Evolutionary conservation across 2,329 filamentous ascomycete genomes (phyloP).

Genomic region (Neospermospora avenae): DNA sequence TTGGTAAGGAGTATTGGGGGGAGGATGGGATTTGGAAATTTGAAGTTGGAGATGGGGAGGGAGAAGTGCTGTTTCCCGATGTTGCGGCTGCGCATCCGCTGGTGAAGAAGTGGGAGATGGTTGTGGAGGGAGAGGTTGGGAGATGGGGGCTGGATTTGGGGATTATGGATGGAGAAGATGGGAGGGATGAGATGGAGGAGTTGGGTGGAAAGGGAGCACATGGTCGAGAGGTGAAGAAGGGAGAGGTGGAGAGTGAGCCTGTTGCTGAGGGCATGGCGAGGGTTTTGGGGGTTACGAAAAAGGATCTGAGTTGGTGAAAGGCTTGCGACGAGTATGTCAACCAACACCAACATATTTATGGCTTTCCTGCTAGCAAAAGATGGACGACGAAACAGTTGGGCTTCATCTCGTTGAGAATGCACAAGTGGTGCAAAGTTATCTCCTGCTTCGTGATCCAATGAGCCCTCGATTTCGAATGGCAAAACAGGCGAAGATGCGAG

Average conservation of each 20-base stretch:
- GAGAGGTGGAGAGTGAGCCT: slow-evolving; percentile 11
- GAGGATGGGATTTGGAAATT: slow-evolving; percentile 71
- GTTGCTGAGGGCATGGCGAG: slow-evolving; percentile 4
- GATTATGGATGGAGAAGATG: slow-evolving; percentile 26
- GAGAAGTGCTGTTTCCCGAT: slow-evolving; percentile 53
- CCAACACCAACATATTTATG: neutral
- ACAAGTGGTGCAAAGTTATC: too few relatives aligned
- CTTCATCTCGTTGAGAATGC: too few relatives aligned
- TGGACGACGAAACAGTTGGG: too few relatives aligned
- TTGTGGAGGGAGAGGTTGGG: slow-evolving; percentile 41
- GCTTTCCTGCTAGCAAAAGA: neutral
- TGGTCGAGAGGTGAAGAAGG: slow-evolving; percentile 10
- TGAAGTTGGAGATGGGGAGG: slow-evolving; percentile 44
- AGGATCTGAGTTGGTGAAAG: slow-evolving; percentile 29
- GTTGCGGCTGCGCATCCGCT: slow-evolving; percentile 68
- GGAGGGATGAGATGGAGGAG: neutral
- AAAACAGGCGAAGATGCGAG: too few relatives aligned
- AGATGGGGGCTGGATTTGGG: slow-evolving; percentile 39
- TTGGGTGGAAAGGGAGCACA: slow-evolving; percentile 1
- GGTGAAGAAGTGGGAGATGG: slow-evolving; percentile 56
- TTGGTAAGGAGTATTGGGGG: slow-evolving; percentile 64
- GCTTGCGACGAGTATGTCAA: neutral
- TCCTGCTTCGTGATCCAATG: too few relatives aligned
- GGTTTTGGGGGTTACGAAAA: slow-evolving; percentile 19
- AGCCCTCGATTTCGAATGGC: too few relatives aligned